phyloP scores from a whole-genome alignment of 108 stramenopile species.

The Discostella stelligeroides region DNA sequence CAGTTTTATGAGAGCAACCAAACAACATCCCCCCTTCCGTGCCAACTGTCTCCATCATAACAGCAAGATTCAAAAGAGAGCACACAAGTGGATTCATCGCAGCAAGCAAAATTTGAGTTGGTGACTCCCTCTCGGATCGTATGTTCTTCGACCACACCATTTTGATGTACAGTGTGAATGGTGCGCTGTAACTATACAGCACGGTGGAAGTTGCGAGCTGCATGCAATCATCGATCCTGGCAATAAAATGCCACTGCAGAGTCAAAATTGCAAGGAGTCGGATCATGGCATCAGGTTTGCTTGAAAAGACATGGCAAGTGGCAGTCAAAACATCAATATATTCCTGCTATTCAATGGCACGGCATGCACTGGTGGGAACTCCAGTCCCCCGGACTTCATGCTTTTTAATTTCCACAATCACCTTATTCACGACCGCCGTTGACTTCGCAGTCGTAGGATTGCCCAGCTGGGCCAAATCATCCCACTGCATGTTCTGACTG shows the following conservation, averaged over 20 bases:
- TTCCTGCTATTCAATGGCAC: slow-evolving; percentile 15
- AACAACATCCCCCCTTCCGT: no score
- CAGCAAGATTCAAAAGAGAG: slow-evolving; percentile 7
- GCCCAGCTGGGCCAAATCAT: neutral
- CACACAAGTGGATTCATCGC: slow-evolving; percentile 16
- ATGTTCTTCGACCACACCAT: slow-evolving; percentile 20
- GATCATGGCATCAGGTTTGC: neutral
- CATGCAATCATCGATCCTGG: neutral
- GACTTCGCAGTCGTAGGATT: slow-evolving; percentile 21
- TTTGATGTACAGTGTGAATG: neutral
- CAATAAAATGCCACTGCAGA: slow-evolving; percentile 9
- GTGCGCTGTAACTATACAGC: neutral
- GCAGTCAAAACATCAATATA: neutral
- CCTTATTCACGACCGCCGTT: neutral
- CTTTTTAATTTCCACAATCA: slow-evolving; percentile 2
- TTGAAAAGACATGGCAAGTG: neutral
- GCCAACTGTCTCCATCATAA: no score
- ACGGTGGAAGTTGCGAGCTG: neutral
- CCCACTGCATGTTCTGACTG: neutral
- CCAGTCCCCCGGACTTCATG: slow-evolving; percentile 16
- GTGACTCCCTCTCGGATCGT: slow-evolving; percentile 7
- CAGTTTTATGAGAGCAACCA: no score
- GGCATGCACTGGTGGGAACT: neutral
- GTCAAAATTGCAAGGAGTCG: neutral
- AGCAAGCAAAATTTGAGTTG: slow-evolving; percentile 14